Evolutionary conservation across 441 rosid genomes (phyloP).

Genomic region (Mallotus repandus): DNA sequence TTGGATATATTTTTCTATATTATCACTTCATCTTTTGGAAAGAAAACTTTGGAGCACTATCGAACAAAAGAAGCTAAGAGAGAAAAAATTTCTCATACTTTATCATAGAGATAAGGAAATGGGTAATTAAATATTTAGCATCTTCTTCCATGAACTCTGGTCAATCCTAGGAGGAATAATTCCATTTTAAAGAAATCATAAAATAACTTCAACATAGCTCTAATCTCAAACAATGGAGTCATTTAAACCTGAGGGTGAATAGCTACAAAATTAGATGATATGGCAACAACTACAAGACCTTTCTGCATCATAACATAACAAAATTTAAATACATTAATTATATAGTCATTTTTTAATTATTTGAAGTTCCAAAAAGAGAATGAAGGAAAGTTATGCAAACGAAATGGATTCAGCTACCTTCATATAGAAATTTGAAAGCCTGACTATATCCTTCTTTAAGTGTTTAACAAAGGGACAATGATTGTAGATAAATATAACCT

Average conservation of each 20-base stretch:
- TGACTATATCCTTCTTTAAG: constrained; percentile 75
- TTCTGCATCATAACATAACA: constrained; percentile 45
- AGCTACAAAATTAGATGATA: constrained; percentile 75
- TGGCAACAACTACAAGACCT: constrained; percentile 87
- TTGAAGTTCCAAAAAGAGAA: not conserved
- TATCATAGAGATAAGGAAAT: constrained; percentile 83
- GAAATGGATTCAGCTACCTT: constrained; percentile 44
- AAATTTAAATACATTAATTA: not conserved
- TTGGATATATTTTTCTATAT: too few relatives aligned
- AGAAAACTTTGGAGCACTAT: not conserved
- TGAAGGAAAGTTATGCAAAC: constrained; percentile 14
- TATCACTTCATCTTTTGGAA: not conserved
- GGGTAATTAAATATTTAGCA: constrained; percentile 65
- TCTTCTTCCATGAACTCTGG: constrained; percentile 89
- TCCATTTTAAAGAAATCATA: constrained; percentile 26
- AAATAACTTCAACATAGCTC: constrained; percentile 27
- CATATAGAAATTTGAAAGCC: constrained; percentile 71
- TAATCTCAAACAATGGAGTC: constrained; percentile 29
- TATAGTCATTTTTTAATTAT: not conserved
- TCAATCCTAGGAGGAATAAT: constrained; percentile 70
- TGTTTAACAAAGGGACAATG: constrained; percentile 96
- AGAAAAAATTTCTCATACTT: constrained; percentile 41
- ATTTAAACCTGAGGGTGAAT: constrained; percentile 84
- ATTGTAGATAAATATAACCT: constrained; percentile 89
- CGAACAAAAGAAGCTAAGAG: not conserved